phyloP scores from a whole-genome alignment of 2,329 filamentous ascomycete genomes.

The Exophiala viscosa region DNA sequence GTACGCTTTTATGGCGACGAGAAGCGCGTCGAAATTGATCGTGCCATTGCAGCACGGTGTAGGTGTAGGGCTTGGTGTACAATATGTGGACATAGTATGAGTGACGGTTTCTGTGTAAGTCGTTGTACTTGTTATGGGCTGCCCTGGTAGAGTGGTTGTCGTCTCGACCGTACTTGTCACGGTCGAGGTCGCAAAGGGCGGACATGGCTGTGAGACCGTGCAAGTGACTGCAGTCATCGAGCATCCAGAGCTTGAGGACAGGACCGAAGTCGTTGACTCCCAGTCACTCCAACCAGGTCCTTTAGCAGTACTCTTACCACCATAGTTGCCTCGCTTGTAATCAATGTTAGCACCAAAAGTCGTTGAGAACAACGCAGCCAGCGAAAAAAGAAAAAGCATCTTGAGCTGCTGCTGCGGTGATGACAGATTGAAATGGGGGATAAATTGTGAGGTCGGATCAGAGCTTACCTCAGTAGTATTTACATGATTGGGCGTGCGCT shows the following conservation, averaged over 20 bases:
- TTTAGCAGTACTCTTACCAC: neutral
- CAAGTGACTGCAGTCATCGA: neutral
- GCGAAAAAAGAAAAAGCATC: neutral
- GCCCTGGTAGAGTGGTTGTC: neutral
- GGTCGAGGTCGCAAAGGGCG: neutral
- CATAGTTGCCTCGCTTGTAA: neutral
- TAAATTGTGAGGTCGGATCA: neutral
- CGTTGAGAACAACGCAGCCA: neutral
- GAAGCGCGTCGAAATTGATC: neutral
- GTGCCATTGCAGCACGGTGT: neutral
- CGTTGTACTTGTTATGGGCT: neutral
- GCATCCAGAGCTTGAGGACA: neutral
- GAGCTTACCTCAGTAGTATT: neutral
- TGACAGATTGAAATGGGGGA: neutral
- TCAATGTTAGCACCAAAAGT: neutral
- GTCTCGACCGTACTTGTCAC: neutral
- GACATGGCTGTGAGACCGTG: neutral
- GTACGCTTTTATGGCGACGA: neutral
- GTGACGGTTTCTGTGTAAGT: neutral
- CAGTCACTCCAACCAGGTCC: neutral
- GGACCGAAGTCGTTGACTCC: neutral
- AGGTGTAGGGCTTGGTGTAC: neutral
- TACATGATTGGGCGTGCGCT: neutral
- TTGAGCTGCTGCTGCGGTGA: neutral
- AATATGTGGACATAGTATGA: neutral